Conservation (phyloP, 2,329 filamentous ascomycete genomes). For the Pseudogymnoascus sp. region DNA sequence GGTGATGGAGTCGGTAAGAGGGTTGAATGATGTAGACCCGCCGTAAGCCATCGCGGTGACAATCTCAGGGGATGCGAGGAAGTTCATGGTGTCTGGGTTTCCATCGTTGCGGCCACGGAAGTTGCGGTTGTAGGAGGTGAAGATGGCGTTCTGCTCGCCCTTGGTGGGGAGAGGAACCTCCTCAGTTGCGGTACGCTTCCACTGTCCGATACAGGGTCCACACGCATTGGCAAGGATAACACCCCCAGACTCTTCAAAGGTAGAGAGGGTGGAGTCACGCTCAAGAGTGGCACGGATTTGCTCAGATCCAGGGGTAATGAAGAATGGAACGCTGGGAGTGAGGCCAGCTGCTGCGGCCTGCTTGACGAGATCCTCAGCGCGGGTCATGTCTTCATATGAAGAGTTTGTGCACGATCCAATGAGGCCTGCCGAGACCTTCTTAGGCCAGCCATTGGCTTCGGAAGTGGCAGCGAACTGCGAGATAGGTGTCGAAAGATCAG, state of each 20-base stretch:
- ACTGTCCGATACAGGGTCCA: slow-evolving; percentile 88
- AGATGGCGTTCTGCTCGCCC: slow-evolving; percentile 84
- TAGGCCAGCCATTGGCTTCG: slow-evolving; percentile 78
- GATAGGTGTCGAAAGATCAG: slow-evolving; percentile 86
- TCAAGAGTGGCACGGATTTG: slow-evolving; percentile 93
- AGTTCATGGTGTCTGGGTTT: slow-evolving; percentile 96
- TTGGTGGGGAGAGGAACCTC: slow-evolving; percentile 43
- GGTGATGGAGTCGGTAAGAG: slow-evolving; percentile 74
- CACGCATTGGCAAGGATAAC: slow-evolving; percentile 91
- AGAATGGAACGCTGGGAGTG: slow-evolving; percentile 84
- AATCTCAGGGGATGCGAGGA: slow-evolving; percentile 90
- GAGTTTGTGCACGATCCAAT: slow-evolving; percentile 99
- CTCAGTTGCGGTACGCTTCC: slow-evolving; percentile 83
- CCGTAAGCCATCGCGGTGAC: slow-evolving; percentile 95
- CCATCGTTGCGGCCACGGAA: slow-evolving; percentile 96
- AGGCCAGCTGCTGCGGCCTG: slow-evolving; percentile 85
- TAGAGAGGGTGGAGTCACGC: slow-evolving; percentile 76
- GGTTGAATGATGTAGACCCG: slow-evolving; percentile 91
- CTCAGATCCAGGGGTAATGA: slow-evolving; percentile 92
- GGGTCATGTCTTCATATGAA: slow-evolving; percentile 97
- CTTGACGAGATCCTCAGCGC: slow-evolving; percentile 85
- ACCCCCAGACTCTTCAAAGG: slow-evolving; percentile 79
- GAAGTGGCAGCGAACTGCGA: slow-evolving; percentile 84
- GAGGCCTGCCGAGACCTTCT: slow-evolving; percentile 81
- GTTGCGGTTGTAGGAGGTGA: slow-evolving; percentile 97